Evolutionary conservation across 805 yeast species (phyloP).

Genomic region (Wickerhamiella slavikovae): DNA sequence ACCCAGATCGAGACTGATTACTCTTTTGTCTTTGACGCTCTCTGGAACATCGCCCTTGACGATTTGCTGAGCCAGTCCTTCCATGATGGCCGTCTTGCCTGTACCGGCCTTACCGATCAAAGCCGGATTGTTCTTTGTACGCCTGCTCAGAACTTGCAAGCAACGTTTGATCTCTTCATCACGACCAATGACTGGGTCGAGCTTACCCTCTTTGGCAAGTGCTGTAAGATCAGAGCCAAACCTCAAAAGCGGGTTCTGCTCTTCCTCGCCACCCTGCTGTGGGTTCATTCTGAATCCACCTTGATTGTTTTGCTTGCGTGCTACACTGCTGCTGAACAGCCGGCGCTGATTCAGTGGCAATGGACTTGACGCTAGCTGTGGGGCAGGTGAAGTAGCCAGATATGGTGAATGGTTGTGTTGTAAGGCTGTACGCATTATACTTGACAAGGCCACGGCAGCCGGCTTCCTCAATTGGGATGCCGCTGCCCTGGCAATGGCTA

Average conservation of each 20-base stretch:
- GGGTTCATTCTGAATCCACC: constrained; percentile 5
- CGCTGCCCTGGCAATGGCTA: too few species aligned
- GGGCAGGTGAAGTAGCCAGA: too few species aligned
- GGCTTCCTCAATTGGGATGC: too few species aligned
- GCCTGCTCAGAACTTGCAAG: constrained; percentile 72
- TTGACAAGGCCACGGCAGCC: too few species aligned
- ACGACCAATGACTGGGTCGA: constrained; percentile 93
- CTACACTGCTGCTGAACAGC: too few species aligned
- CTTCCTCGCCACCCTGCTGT: constrained; percentile 6
- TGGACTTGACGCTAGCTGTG: too few species aligned
- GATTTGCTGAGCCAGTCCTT: constrained; percentile 88
- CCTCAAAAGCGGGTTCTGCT: constrained; percentile 57
- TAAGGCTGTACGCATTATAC: too few species aligned
- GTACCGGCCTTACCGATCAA: constrained; percentile 94
- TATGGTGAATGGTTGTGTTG: too few species aligned
- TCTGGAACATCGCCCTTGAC: constrained; percentile 88
- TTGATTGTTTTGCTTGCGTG: too few species aligned
- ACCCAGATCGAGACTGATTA: constrained; percentile 72
- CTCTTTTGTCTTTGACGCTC: constrained; percentile 66
- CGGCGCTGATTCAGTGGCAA: too few species aligned
- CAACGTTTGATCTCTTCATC: constrained; percentile 91
- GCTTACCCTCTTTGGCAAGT: constrained; percentile 69
- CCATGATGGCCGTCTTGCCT: constrained; percentile 93
- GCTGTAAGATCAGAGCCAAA: constrained; percentile 75
- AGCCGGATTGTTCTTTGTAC: constrained; percentile 92